Evolutionary conservation across 352 stramenopile species (phyloP), one percentile per base, ranked within the genome.

Genomic region (Blastocystis sp.): DNA sequence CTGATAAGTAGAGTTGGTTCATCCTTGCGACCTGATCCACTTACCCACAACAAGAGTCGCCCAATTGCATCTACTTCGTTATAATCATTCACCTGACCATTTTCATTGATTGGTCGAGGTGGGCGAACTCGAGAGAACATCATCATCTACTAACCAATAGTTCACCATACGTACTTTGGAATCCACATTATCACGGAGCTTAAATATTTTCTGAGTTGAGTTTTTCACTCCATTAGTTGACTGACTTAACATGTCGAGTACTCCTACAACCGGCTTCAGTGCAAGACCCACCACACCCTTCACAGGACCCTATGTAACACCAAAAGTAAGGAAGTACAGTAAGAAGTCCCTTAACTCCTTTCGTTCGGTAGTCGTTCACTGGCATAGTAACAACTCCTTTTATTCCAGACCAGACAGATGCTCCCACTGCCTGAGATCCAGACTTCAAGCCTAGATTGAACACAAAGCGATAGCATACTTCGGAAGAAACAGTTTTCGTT

Each of bases 201-300:
- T 43, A 26, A 85, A 85, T 13, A 43, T 34, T 30, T 45, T 56
- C 54, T 68, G 73, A 20, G 73, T 66, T 24, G 24, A 54, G 73
- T 85, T 85, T 55, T 85, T 85, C 47, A 85, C 13, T 20, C 73
- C 73, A 45, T 85, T 85, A n/a, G 73, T 85, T 7, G 73, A 66
- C 34, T 85, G 50, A 24, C 43, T 66, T 18, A 85, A 11, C 30
- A 85, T 55, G 47, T 85, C 73, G 26, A 85, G 73, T 8, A 85
- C 11, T 20, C 73, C 73, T 9, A 85, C 54, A 5, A 53, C 53
- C 11, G 73, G 73, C 26, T 85, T 85, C 34, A 85, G 30, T 8
- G 54, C 73, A 11, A 85, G 26, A 18, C 73, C 73, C 9, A 53
- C 50, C 4, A 85, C 20, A 43, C 73, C 73, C 39, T 85, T 85